phyloP scores from a whole-genome alignment of 345 rosid species.

The Adansonia digitata region DNA sequence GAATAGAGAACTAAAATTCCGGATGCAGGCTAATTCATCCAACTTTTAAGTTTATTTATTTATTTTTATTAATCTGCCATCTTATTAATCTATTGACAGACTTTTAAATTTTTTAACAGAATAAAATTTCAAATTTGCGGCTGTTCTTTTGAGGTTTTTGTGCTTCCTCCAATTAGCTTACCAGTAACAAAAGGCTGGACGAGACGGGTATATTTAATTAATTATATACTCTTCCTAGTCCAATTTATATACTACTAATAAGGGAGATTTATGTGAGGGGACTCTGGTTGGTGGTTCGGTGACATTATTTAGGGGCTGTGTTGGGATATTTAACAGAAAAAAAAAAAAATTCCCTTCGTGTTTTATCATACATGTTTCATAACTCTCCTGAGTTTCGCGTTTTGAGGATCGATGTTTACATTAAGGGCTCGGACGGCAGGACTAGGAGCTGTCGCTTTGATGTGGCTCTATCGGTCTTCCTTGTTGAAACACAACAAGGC shows the following conservation, averaged over 20 bases:
- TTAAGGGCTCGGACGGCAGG: slow-evolving; percentile 22
- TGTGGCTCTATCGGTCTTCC: slow-evolving; percentile 40
- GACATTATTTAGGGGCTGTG: not conserved
- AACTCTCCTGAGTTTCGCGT: slow-evolving; percentile 8
- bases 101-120: no score
- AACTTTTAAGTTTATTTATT: no score
- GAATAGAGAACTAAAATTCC: no score
- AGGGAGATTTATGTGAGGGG: not conserved
- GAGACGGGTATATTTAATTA: no score
- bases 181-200: not conserved
- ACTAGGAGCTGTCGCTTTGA: slow-evolving; percentile 26
- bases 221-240: no score
- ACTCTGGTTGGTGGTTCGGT: not conserved
- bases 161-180: not conserved
- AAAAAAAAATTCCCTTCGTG: not conserved
- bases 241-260: not conserved
- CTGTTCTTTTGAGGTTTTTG: not conserved
- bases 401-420: slow-evolving; percentile 18
- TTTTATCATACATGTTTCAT: slow-evolving; percentile 18
- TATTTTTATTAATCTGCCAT: no score
- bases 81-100: no score
- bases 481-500: slow-evolving; percentile 36
- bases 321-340: not conserved
- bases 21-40: no score
- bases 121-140: no score